These are phyloP conservation scores for Chamaecrista fasciculata DNA, from an alignment of 306 rosid genomes.

Conservation along the genomic window DNA sequence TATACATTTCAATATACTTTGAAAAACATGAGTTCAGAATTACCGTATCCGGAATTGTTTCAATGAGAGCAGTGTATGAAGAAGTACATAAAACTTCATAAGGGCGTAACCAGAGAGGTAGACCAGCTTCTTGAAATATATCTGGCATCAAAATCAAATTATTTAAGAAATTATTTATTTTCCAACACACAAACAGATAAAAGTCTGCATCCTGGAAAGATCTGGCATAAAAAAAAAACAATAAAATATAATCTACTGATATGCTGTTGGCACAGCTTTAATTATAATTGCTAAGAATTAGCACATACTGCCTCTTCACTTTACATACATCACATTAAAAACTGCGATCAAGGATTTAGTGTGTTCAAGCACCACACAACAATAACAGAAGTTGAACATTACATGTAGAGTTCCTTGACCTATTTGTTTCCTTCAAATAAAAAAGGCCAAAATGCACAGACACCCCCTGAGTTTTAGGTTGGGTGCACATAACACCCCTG, in stretches of 20 bases:
- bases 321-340: neutral
- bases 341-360: constrained; percentile 20
- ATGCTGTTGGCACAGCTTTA: neutral
- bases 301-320: constrained; percentile 18
- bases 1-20: constrained; percentile 22
- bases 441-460: no score
- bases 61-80: constrained; percentile 92
- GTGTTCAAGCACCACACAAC: neutral
- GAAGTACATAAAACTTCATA: constrained; percentile 96
- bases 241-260: constrained; percentile 10
- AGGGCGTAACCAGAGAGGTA: constrained; percentile 98
- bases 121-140: constrained; percentile 99
- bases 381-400: no score
- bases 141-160: constrained; percentile 61
- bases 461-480: no score
- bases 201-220: constrained; percentile 19
- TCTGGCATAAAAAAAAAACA: constrained; percentile 21
- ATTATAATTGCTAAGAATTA: neutral
- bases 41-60: constrained; percentile 99
- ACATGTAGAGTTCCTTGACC: no score
- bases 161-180: constrained; percentile 30
- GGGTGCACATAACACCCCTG: no score
- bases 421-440: constrained; percentile 10
- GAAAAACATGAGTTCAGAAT: constrained; percentile 28
- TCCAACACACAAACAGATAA: constrained; percentile 30